Percentiles rank a stretch among this genome's conserved stretches.
phyloP scores from a whole-genome alignment of 768 basidiomycete species.

The Hydnum rufescens region DNA sequence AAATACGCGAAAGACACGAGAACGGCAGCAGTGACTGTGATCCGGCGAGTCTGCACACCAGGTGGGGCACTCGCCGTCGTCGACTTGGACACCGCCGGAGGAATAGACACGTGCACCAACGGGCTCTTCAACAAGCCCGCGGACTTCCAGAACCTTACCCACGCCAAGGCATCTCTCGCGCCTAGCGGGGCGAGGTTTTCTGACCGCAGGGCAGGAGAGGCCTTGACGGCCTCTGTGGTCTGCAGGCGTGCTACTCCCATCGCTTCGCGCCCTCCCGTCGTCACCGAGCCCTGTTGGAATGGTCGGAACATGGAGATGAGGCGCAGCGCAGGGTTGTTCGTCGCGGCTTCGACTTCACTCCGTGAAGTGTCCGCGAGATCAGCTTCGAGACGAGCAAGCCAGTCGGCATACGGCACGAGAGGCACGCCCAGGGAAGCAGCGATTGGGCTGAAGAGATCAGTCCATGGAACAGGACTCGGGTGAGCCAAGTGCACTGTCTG shows the following conservation, averaged over 20 bases:
- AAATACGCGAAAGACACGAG: too few species aligned
- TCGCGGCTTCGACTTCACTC: constrained; percentile 4
- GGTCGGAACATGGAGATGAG: constrained; percentile 7
- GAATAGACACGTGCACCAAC: too few species aligned
- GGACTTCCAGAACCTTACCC: constrained; percentile 6
- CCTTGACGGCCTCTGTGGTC: constrained; percentile 9
- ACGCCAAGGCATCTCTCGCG: constrained; percentile 3
- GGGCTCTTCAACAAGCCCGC: too few species aligned
- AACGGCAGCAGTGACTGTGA: too few species aligned
- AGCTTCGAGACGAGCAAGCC: constrained; percentile 13
- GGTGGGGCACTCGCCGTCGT: too few species aligned
- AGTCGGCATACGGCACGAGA: constrained; percentile 13
- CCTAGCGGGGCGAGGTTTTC: constrained; percentile 14
- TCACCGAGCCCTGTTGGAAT: background rate
- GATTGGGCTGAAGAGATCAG: constrained; percentile 10
- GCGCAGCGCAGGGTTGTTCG: constrained; percentile 3
- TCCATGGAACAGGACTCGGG: constrained; percentile 13
- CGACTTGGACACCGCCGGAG: too few species aligned
- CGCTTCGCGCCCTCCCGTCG: constrained; percentile 11
- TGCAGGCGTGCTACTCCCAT: constrained; percentile 12
- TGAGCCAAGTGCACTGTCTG: constrained; percentile 13
- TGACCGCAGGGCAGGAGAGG: constrained; percentile 11
- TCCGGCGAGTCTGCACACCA: too few species aligned
- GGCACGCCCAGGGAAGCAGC: constrained; percentile 12
- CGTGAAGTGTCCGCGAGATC: background rate